Evolutionary conservation across 208 protist genomes (phyloP), one percentile per base, ranked within the genome.

Genomic region (Leishmania tropica): DNA sequence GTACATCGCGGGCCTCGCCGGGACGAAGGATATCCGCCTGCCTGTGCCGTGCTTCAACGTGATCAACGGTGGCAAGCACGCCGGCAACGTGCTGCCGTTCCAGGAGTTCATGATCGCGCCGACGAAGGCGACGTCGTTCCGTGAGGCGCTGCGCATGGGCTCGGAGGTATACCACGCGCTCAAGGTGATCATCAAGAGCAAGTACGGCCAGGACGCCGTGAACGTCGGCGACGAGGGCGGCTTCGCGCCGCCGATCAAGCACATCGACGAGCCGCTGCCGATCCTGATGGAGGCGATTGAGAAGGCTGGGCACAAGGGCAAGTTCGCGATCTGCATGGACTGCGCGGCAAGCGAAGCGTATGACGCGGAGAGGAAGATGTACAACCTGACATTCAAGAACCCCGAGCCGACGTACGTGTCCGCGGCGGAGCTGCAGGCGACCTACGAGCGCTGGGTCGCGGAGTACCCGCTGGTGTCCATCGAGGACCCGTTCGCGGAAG

Each of bases 101-200:
- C 93, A 97, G 95, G 99, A 99, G 93, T 99, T 99, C 90, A 99
- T 99, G 99, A 99, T 99, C 82, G 88, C 98, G 21, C 99, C 99
- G 58, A 89, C 94, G 71, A 98, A 98, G 81, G 99, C 98, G 10
- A 75, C 81, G 74, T 92, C 75, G 62, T 99, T 99, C 96, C 88
- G 83, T 85, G 98, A 99, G 80, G 98, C 96, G 40, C 90, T 99
- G 82, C 93, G 96, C 85, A 99, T 99, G 94, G 99, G 97, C 77
- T 84, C 95, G 40, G 99, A 99, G 90, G 98, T 99, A 54, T 99
- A 99, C 92, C 99, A 99, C 87, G 87, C 93, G 75, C 95, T 99
- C 17, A 99, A 99, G 94, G 84, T 76, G 24, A 95, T 99, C 64
- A 94, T 99, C 80, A 97, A 99, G 90, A 90, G 88, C 68, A 96